Conservation (phyloP, 108 stramenopile species). For the Craspedostauros australis region DNA sequence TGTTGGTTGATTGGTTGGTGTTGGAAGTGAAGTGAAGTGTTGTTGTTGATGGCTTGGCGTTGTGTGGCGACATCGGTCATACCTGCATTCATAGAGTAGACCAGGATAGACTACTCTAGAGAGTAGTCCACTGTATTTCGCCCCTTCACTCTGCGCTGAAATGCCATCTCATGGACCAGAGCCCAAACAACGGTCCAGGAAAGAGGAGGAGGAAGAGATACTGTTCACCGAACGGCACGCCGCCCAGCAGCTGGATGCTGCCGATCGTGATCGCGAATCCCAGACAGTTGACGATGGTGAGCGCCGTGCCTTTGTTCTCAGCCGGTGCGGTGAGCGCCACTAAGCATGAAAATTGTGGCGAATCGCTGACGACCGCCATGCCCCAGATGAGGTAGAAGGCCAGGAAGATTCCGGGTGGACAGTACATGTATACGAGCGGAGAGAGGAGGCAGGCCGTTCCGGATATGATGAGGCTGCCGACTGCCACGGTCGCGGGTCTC, state of each 20-base stretch:
- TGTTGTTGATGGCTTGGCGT: too few relatives aligned
- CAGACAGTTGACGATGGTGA: slow-evolving; percentile 26
- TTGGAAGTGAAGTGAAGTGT: too few relatives aligned
- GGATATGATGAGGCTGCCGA: slow-evolving; percentile 3
- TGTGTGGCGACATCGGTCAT: too few relatives aligned
- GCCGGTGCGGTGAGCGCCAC: slow-evolving; percentile 15
- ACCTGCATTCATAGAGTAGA: too few relatives aligned
- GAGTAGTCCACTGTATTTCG: too few relatives aligned
- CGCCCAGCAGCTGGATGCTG: slow-evolving; percentile 25
- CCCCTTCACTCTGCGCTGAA: too few relatives aligned
- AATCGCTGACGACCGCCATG: slow-evolving; percentile 32
- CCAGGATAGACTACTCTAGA: too few relatives aligned
- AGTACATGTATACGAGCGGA: not conserved
- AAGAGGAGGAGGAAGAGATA: slow-evolving; percentile 18
- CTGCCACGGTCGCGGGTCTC: slow-evolving; percentile 15
- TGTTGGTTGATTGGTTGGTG: too few relatives aligned
- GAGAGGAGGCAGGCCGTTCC: slow-evolving; percentile 10
- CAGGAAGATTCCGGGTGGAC: slow-evolving; percentile 10
- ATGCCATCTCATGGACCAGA: too few relatives aligned
- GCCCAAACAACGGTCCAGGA: slow-evolving; percentile 20
- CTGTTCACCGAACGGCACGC: slow-evolving; percentile 14
- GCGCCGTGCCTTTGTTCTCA: slow-evolving; percentile 24
- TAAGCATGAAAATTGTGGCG: slow-evolving; percentile 28
- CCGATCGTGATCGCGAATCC: slow-evolving; percentile 34
- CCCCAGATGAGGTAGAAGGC: slow-evolving; percentile 26